These are phyloP conservation scores for Nitzschia sp. DNA, from an alignment of 108 stramenopile genomes.

Conservation along the genomic window DNA sequence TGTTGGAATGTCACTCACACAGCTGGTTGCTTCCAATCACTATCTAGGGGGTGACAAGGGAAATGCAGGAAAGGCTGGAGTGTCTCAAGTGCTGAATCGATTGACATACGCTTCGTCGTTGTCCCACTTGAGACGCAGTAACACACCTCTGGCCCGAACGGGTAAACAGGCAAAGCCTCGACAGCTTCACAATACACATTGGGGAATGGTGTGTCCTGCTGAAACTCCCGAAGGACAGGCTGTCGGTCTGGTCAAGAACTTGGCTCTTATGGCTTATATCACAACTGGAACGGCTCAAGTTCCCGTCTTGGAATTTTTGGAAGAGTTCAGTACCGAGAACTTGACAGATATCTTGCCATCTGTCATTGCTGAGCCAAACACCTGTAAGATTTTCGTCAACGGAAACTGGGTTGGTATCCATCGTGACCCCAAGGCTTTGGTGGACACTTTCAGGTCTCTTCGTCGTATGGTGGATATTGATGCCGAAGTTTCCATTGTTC, in stretches of 20 bases:
- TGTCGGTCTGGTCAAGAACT: slow-evolving; percentile 97
- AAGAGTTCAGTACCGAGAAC: slow-evolving; percentile 94
- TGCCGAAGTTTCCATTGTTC: slow-evolving; percentile 94
- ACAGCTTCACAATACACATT: slow-evolving; percentile 98
- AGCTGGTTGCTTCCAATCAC: slow-evolving; percentile 2
- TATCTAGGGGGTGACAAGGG: slow-evolving; percentile 90
- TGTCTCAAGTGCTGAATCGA: slow-evolving; percentile 97
- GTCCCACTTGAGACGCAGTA: slow-evolving; percentile 96
- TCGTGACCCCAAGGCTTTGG: slow-evolving; percentile 89
- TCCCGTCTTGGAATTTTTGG: slow-evolving; percentile 93
- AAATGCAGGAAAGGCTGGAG: slow-evolving; percentile 91
- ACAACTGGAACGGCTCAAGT: slow-evolving; percentile 93
- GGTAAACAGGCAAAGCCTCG: slow-evolving; percentile 99
- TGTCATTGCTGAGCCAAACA: slow-evolving; percentile 91
- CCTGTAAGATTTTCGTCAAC: slow-evolving; percentile 98
- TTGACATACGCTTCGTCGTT: slow-evolving; percentile 97
- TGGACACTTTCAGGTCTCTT: slow-evolving; percentile 87
- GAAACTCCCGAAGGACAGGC: slow-evolving; percentile 99
- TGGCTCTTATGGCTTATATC: slow-evolving; percentile 97
- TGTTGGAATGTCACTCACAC: background rate
- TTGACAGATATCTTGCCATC: slow-evolving; percentile 87
- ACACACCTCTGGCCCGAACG: slow-evolving; percentile 96
- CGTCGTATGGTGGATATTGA: slow-evolving; percentile 95
- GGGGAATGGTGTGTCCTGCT: slow-evolving; percentile 97
- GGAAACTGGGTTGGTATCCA: slow-evolving; percentile 99